Conservation (phyloP, 768 basidiomycete genomes). For the Leucogyrophana mollusca region DNA sequence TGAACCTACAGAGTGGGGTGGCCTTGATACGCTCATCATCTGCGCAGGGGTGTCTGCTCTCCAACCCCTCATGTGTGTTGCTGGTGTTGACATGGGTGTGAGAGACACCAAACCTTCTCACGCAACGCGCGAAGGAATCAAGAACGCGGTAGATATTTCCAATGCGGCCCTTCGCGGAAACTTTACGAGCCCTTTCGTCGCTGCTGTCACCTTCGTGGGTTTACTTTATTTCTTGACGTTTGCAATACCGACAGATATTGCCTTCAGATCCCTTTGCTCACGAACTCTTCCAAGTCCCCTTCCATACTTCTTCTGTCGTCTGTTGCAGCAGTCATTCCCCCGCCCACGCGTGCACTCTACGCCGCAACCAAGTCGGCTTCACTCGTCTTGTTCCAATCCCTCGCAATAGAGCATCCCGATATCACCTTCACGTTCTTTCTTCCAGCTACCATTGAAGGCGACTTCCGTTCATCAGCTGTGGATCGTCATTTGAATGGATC, state of each 20-base stretch:
- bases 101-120: slow-evolving; percentile 32
- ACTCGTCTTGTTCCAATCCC: slow-evolving; percentile 71
- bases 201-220: slow-evolving; percentile 72
- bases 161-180: slow-evolving; percentile 59
- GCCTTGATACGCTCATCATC: slow-evolving; percentile 80
- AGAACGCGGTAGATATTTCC: slow-evolving; percentile 55
- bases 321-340: slow-evolving; percentile 74
- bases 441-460: slow-evolving; percentile 72
- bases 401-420: slow-evolving; percentile 75
- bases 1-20: slow-evolving; percentile 63
- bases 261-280: slow-evolving; percentile 72
- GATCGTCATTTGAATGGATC: slow-evolving; percentile 40
- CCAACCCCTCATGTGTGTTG: slow-evolving; percentile 69
- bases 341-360: slow-evolving; percentile 85
- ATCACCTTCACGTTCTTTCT: slow-evolving; percentile 63
- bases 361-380: slow-evolving; percentile 81
- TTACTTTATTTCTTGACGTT: neutral
- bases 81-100: slow-evolving; percentile 45
- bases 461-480: slow-evolving; percentile 78
- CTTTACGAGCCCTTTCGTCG: slow-evolving; percentile 66
- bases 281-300: slow-evolving; percentile 60
- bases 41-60: slow-evolving; percentile 84
- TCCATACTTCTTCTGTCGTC: slow-evolving; percentile 80
- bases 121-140: slow-evolving; percentile 54
- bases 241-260: neutral